Percentiles rank a stretch among this genome's conserved stretches.
Conservation (phyloP, 2,329 filamentous ascomycete genomes). For the Rutstroemia sp. region DNA sequence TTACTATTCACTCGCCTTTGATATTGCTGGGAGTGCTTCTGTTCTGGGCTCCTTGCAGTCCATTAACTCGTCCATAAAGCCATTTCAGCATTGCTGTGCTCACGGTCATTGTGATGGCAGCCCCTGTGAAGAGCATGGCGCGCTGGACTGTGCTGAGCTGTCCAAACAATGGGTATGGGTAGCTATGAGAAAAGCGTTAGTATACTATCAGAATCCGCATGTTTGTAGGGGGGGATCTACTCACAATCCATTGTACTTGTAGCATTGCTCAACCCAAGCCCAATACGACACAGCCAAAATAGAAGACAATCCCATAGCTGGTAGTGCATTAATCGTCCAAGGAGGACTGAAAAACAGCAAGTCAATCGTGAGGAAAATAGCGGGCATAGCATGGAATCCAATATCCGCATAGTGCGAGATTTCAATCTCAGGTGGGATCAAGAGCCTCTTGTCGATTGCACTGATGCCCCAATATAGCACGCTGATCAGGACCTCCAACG, state of each 20-base stretch:
- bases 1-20: neutral
- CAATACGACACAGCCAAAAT: slow-evolving; percentile 61
- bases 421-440: slow-evolving; percentile 47
- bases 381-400: slow-evolving; percentile 59
- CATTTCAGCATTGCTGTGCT: slow-evolving; percentile 64
- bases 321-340: slow-evolving; percentile 57
- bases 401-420: slow-evolving; percentile 51
- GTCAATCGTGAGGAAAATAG: slow-evolving; percentile 57
- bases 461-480: slow-evolving; percentile 67
- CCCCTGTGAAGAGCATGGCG: slow-evolving; percentile 58
- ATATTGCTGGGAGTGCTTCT: slow-evolving; percentile 11
- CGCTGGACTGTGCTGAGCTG: slow-evolving; percentile 59
- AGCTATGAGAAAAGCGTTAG: slow-evolving; percentile 40
- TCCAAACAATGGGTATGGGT: slow-evolving; percentile 81
- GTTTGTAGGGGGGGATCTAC: slow-evolving; percentile 21
- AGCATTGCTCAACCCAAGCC: slow-evolving; percentile 71
- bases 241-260: slow-evolving; percentile 56
- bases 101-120: slow-evolving; percentile 63
- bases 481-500: slow-evolving; percentile 63
- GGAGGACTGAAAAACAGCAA: slow-evolving; percentile 64
- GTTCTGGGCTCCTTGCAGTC: slow-evolving; percentile 37
- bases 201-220: neutral
- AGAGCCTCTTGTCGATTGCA: slow-evolving; percentile 43
- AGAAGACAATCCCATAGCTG: slow-evolving; percentile 50
- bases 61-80: slow-evolving; percentile 62